Conservation (phyloP, 441 rosid species). For the Corymbia calophylla region DNA sequence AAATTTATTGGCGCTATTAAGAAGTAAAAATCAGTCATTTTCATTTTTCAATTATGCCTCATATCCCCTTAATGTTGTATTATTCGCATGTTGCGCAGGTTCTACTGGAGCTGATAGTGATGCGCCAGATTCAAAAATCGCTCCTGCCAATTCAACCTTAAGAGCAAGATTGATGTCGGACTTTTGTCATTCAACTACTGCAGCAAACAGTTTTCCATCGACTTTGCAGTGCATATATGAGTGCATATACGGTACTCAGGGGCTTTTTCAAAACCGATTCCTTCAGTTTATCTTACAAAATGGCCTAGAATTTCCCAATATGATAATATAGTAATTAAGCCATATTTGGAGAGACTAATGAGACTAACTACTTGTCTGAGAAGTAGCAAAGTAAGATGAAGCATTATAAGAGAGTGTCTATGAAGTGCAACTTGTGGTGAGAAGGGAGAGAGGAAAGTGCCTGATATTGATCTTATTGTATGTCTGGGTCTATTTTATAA, state of each 20-base stretch:
- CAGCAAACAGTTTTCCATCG: slow-evolving; percentile 87
- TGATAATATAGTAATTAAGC: not conserved
- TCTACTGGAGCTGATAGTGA: slow-evolving; percentile 44
- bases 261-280: not conserved
- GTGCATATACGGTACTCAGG: slow-evolving; percentile 70
- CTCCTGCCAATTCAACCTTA: slow-evolving; percentile 65
- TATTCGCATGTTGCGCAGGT: slow-evolving; percentile 39
- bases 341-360: not conserved
- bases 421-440: not conserved
- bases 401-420: not conserved
- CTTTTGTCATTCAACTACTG: slow-evolving; percentile 73
- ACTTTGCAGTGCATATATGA: slow-evolving; percentile 95
- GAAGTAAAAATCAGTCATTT: not conserved
- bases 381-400: not conserved
- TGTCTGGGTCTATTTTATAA: not conserved
- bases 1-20: not conserved
- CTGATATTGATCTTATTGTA: not conserved
- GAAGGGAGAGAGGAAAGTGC: not conserved
- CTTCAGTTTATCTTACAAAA: not conserved
- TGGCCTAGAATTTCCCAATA: not conserved
- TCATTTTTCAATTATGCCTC: not conserved
- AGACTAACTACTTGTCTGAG: not conserved
- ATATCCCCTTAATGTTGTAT: not conserved
- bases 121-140: slow-evolving; percentile 57
- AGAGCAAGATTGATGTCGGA: slow-evolving; percentile 67